These are phyloP conservation scores for Lactarius hengduanensis DNA, from an alignment of 768 basidiomycete genomes.

Conservation along the genomic window DNA sequence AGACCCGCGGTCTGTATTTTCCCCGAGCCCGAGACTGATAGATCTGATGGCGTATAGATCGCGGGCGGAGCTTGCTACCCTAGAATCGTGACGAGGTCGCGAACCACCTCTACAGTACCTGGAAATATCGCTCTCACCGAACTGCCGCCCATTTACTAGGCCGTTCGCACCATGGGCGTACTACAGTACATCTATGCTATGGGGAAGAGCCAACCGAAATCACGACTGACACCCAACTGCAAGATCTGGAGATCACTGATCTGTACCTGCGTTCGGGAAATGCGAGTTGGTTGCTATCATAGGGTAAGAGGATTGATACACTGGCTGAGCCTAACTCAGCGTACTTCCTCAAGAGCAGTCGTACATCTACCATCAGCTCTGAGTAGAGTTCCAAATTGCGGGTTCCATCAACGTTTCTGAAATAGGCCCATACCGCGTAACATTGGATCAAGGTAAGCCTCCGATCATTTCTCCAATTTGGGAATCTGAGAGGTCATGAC, in stretches of 20 bases:
- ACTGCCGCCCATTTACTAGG: neutral
- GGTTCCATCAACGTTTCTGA: neutral
- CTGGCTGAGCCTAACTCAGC: too few species aligned
- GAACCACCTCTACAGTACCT: neutral
- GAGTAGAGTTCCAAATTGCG: too few species aligned
- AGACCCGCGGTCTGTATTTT: neutral
- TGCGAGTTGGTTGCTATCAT: too few species aligned
- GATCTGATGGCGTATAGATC: neutral
- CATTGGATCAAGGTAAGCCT: neutral
- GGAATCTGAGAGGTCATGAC: neutral
- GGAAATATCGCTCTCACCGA: neutral
- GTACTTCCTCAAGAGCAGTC: too few species aligned
- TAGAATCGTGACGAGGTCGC: neutral
- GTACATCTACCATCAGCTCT: too few species aligned
- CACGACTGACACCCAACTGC: neutral
- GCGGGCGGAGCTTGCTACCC: neutral
- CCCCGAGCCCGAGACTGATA: neutral
- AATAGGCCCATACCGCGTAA: neutral
- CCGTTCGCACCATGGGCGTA: too few species aligned
- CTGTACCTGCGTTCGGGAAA: neutral
- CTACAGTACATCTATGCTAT: neutral
- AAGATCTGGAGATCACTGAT: neutral
- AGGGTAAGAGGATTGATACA: too few species aligned
- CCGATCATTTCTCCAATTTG: neutral
- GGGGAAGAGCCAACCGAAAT: neutral